phyloP scores from a whole-genome alignment of 148 eudicot genomes.

The Chenopodium suecicum region DNA sequence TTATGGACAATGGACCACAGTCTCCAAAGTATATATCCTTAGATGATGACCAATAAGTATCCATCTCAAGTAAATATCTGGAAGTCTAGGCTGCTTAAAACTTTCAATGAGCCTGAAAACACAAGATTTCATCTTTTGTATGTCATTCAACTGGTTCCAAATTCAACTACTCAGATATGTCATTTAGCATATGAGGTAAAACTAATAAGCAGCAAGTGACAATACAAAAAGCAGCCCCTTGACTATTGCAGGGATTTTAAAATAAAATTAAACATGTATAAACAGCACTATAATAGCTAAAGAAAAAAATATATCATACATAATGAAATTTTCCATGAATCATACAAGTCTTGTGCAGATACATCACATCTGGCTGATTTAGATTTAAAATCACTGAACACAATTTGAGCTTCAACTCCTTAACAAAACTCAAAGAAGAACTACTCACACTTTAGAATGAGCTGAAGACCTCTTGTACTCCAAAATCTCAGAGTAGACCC shows the following conservation, averaged over 20 bases:
- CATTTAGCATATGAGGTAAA: too few species aligned
- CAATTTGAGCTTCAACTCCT: background rate
- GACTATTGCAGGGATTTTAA: background rate
- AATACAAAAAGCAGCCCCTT: too few species aligned
- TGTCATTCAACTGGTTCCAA: background rate
- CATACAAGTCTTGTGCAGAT: background rate
- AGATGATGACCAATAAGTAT: background rate
- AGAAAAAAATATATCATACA: background rate
- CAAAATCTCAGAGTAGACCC: constrained; percentile 84
- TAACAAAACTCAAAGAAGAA: constrained; percentile 9
- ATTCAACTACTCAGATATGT: too few species aligned
- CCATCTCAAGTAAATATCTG: background rate
- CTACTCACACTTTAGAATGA: constrained; percentile 76
- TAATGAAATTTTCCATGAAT: background rate
- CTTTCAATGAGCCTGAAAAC: background rate
- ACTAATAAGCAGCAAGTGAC: too few species aligned
- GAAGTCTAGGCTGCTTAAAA: background rate
- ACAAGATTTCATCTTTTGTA: background rate
- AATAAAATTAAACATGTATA: too few species aligned
- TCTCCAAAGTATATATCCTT: background rate
- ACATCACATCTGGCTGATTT: background rate
- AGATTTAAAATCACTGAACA: background rate
- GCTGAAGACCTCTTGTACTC: constrained; percentile 70
- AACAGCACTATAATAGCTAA: too few species aligned
- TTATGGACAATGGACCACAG: background rate